phyloP scores from a whole-genome alignment of 495 filamentous ascomycete species.

The Podospora conica region DNA sequence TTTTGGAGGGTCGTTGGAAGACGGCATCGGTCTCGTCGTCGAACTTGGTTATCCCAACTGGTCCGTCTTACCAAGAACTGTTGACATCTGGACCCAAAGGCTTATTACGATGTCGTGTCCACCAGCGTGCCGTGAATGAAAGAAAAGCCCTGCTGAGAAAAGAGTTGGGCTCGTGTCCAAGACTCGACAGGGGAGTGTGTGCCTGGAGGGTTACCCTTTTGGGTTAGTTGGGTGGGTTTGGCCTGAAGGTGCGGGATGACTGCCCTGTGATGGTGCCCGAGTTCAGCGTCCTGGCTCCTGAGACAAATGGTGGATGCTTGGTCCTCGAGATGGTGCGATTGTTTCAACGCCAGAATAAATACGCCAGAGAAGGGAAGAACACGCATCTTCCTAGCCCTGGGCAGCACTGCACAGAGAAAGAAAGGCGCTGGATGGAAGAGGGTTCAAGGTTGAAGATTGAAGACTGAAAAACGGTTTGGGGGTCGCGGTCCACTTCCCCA shows the following conservation, averaged over 20 bases:
- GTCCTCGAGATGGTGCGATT: neutral
- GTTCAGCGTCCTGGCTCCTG: neutral
- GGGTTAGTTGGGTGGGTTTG: too few relatives aligned
- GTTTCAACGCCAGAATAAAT: neutral
- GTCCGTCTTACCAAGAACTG: neutral
- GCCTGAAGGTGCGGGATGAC: too few relatives aligned
- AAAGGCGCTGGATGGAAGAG: too few relatives aligned
- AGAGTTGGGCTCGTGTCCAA: neutral
- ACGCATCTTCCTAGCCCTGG: neutral
- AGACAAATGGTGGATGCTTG: neutral
- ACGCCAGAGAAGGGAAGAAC: neutral
- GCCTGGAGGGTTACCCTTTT: neutral
- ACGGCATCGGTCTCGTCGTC: neutral
- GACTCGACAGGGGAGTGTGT: neutral
- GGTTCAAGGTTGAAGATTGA: too few relatives aligned
- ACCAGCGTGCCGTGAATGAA: too few relatives aligned
- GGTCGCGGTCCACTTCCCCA: constrained; percentile 4
- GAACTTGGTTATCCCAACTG: neutral
- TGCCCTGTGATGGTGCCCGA: too few relatives aligned
- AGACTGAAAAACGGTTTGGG: too few relatives aligned
- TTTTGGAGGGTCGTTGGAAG: neutral
- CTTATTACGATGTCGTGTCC: neutral
- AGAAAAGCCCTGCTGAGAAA: neutral
- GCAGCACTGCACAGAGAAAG: neutral
- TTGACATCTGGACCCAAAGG: neutral